Base-by-base conservation (phyloP, 2,329 filamentous ascomycete species). In the Mycocentrospora acerina region DNA sequence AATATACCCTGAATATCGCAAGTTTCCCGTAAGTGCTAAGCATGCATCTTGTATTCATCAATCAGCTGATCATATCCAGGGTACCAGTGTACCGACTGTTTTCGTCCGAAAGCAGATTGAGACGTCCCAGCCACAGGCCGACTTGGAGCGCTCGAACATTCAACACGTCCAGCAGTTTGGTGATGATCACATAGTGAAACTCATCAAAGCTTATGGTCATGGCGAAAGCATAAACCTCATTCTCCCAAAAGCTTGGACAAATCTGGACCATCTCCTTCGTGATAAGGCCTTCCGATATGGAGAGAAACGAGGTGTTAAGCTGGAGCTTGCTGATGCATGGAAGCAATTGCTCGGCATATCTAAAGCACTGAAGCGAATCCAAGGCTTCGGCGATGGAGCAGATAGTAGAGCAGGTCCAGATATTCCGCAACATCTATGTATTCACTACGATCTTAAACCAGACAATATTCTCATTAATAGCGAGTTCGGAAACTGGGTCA, bases 121-220 rank as follows among this genome's bases (percentile, higher is more conserved):
- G 18, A 24, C 39, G 5, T 4, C 28, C 4, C 13, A 38, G 19
- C 11, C 34, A 11, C 24, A 18, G 16, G 29, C 34, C 7, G 27
- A 38, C 13, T 34, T 42, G 4, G 31, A 39, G n/a, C 15, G 35
- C 13, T 27, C 34, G n/a, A 43, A 43, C 18, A 32, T 43, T 11
- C 10, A 26, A 10, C 15, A 24, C n/a, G 35, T 29, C 15, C 30
- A 35, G 14, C 24, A 14, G 10, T 36, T 34, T 16, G 13, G 24
- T 7, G 29, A 44, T 25, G 29, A 40, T 5, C 44, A 47, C 26
- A 47, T 52, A 29, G 37, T 41, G 3, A 32, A 46, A 24, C 32
- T 52, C 31, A 33, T 52, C 40, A 45, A 52, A 33, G 43, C 48
- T 24, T 41, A 52, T 27, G 25, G 37, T 24, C 30, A 33, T 24